Conservation (phyloP, 2,329 filamentous ascomycete species). For the Aureobasidium sp. region DNA sequence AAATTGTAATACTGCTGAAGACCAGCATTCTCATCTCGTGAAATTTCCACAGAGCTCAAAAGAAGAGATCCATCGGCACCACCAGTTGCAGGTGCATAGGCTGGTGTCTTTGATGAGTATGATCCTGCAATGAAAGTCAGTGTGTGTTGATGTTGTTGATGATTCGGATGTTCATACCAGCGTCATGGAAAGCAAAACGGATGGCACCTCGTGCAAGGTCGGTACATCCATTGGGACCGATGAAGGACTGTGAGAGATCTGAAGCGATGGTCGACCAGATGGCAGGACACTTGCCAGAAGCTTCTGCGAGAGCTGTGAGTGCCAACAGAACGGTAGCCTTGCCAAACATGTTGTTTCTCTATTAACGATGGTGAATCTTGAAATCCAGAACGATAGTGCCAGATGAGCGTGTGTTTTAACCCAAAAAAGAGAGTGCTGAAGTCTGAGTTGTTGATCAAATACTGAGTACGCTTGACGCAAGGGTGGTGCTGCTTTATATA, state of each 20-base stretch:
- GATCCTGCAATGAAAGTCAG: slow-evolving; percentile 1
- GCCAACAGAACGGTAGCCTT: neutral
- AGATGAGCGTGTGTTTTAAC: neutral
- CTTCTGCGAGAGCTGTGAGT: neutral
- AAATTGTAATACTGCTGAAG: slow-evolving; percentile 29
- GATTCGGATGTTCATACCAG: slow-evolving; percentile 23
- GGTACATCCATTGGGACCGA: slow-evolving; percentile 25
- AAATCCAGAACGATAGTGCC: neutral
- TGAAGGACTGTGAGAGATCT: slow-evolving; percentile 24
- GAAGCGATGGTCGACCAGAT: slow-evolving; percentile 26
- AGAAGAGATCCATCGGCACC: slow-evolving; percentile 42
- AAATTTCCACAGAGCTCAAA: slow-evolving; percentile 33
- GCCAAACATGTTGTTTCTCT: neutral
- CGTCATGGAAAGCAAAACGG: slow-evolving; percentile 31
- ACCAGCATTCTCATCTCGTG: slow-evolving; percentile 29
- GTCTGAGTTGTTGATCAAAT: neutral
- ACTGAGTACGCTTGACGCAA: neutral
- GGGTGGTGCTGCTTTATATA: neutral
- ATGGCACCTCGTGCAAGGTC: slow-evolving; percentile 27
- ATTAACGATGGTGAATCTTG: neutral
- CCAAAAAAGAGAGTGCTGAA: neutral
- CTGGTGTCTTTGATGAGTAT: slow-evolving; percentile 18
- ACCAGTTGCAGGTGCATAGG: slow-evolving; percentile 27
- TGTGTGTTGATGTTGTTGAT: neutral
- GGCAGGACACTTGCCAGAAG: slow-evolving; percentile 20